Evolutionary conservation across 2,329 filamentous ascomycete genomes (phyloP).

Genomic region (Xylaria polymorpha): DNA sequence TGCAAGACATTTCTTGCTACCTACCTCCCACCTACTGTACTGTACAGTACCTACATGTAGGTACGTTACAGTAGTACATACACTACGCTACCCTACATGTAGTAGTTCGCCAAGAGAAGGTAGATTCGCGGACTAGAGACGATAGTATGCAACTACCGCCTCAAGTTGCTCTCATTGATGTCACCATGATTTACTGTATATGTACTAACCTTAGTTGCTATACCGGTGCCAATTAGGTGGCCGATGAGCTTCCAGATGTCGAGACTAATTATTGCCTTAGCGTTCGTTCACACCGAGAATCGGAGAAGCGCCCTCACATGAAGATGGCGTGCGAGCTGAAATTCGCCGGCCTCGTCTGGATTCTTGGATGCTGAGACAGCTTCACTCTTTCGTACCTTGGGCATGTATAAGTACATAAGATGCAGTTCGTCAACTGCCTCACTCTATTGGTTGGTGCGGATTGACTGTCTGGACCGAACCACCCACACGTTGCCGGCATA

Average conservation of each 20-base stretch:
- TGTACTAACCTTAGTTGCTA: neutral
- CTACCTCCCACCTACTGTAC: too few relatives aligned
- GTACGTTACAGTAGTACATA: too few relatives aligned
- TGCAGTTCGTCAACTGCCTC: constrained; percentile 8
- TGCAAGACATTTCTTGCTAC: constrained; percentile 32
- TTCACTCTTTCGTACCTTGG: neutral
- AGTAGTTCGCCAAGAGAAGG: constrained; percentile 23
- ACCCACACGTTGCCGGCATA: neutral
- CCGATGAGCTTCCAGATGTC: neutral
- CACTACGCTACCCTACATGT: too few relatives aligned
- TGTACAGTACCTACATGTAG: too few relatives aligned
- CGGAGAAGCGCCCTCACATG: constrained; percentile 8
- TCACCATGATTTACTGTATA: constrained; percentile 7
- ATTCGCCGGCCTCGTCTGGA: constrained; percentile 3
- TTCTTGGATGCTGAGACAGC: neutral
- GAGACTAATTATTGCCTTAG: constrained; percentile 1
- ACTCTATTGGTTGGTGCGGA: neutral
- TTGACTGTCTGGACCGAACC: too few relatives aligned
- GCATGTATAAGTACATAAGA: neutral
- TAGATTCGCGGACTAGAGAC: constrained; percentile 12
- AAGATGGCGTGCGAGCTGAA: constrained; percentile 12
- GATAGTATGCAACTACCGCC: constrained; percentile 6
- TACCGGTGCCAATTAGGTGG: constrained; percentile 3
- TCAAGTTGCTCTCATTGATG: constrained; percentile 3
- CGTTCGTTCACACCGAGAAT: constrained; percentile 1